phyloP scores from a whole-genome alignment of 129 eudicot genomes.

The Helichrysum umbraculigerum region DNA sequence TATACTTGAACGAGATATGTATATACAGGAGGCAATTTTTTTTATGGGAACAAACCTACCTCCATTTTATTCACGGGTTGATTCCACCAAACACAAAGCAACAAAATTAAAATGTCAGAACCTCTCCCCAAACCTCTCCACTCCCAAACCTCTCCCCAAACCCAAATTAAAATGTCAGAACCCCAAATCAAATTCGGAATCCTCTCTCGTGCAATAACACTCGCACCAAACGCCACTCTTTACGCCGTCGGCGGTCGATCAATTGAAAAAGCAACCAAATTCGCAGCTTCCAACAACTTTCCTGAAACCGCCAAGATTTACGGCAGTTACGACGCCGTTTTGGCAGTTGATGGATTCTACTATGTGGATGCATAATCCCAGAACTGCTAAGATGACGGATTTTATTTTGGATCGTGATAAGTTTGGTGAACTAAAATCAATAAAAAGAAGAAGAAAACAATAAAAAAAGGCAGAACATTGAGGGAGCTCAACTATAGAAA shows the following conservation, averaged over 20 bases:
- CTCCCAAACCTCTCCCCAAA: slow-evolving; percentile 7
- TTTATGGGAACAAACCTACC: too few species aligned
- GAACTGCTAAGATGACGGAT: slow-evolving; percentile 56
- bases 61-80: too few species aligned
- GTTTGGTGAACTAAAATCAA: slow-evolving; percentile 57
- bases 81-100: too few species aligned
- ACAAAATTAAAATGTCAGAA: too few species aligned
- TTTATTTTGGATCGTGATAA: slow-evolving; percentile 41
- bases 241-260: slow-evolving; percentile 84
- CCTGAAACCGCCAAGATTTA: slow-evolving; percentile 54
- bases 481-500: too few species aligned
- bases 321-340: slow-evolving; percentile 68
- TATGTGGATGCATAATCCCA: slow-evolving; percentile 75
- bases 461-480: too few species aligned
- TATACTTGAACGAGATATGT: too few species aligned
- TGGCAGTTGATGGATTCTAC: slow-evolving; percentile 82
- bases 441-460: too few species aligned
- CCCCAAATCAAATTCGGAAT: slow-evolving; percentile 62
- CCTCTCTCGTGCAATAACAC: slow-evolving; percentile 57
- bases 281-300: slow-evolving; percentile 55
- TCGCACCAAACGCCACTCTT: slow-evolving; percentile 55
- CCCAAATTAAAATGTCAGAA: slow-evolving; percentile 32
- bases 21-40: too few species aligned
- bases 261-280: slow-evolving; percentile 49
- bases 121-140: too few species aligned